A percentile compares a stretch with the other conserved stretches of the same genome.
Evolutionary conservation across 164 flowering plant genomes (phyloP).

Genomic region (Stephania japonica): DNA sequence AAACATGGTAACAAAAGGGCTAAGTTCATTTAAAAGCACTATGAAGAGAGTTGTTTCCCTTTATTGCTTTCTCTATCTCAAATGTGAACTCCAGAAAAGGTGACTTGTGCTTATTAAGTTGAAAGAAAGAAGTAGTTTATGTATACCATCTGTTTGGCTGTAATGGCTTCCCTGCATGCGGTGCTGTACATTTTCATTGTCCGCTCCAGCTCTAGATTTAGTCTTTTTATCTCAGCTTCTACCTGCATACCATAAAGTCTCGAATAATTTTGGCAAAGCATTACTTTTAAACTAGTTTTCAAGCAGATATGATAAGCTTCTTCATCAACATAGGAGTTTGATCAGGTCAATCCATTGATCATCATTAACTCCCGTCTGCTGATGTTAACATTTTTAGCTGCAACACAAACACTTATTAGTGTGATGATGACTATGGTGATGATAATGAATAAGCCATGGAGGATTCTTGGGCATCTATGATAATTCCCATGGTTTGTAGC

Average conservation of each 20-base stretch:
- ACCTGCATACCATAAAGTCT: slow-evolving; percentile 6
- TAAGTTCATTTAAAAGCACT: too few species aligned
- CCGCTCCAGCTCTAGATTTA: slow-evolving; percentile 58
- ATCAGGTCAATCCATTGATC: too few species aligned
- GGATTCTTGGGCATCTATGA: slow-evolving; percentile 30
- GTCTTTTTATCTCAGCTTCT: slow-evolving; percentile 62
- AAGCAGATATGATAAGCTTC: too few species aligned
- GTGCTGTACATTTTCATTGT: slow-evolving; percentile 72
- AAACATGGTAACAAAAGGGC: too few species aligned
- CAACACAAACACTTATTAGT: slow-evolving; percentile 11
- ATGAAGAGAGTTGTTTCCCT: too few species aligned
- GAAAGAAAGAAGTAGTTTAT: not conserved
- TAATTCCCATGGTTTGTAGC: slow-evolving; percentile 30
- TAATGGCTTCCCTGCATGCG: slow-evolving; percentile 68
- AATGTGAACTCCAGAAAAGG: too few species aligned
- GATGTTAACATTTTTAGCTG: too few species aligned
- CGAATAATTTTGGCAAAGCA: not conserved
- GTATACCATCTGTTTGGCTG: slow-evolving; percentile 58
- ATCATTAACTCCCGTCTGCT: too few species aligned
- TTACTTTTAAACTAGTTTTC: not conserved
- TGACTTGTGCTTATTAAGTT: too few species aligned
- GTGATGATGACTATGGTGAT: slow-evolving; percentile 12
- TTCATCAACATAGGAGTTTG: too few species aligned
- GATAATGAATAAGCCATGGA: slow-evolving; percentile 7
- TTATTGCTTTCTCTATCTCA: too few species aligned